A percentile compares a stretch with the other conserved stretches of the same genome.
Conservation (phyloP, 441 rosid genomes). For the Raphanus hybrid region DNA sequence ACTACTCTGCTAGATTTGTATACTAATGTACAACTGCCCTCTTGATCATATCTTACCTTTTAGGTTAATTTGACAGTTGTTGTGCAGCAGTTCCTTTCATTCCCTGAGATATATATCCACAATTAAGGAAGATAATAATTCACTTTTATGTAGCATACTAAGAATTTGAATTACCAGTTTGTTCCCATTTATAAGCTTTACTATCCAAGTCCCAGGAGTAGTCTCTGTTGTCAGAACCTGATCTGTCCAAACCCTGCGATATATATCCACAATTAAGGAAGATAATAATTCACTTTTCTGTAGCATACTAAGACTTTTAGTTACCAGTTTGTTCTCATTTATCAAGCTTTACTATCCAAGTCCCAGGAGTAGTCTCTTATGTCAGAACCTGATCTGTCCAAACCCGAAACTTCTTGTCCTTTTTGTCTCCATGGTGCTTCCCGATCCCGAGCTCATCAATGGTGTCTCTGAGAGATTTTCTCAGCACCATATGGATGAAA, state of each 20-base stretch:
- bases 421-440: constrained; percentile 71
- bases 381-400: constrained; percentile 84
- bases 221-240: constrained; percentile 59
- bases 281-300: background rate
- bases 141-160: background rate
- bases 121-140: background rate
- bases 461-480: constrained; percentile 54
- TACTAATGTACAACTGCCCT: background rate
- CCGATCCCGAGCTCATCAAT: constrained; percentile 55
- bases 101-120: constrained; percentile 47
- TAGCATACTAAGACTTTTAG: background rate
- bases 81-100: constrained; percentile 54
- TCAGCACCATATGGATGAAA: constrained; percentile 81
- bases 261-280: background rate
- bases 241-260: constrained; percentile 85
- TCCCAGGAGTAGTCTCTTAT: constrained; percentile 55
- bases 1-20: constrained; percentile 1
- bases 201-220: constrained; percentile 65
- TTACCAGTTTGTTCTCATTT: constrained; percentile 79
- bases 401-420: constrained; percentile 65
- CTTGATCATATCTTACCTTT: constrained; percentile 49
- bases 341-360: constrained; percentile 71
- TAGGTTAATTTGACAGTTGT: constrained; percentile 49
- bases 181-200: constrained; percentile 79
- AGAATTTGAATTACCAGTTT: constrained; percentile 53